Evolutionary conservation across 345 rosid species (phyloP).

Genomic region (Excoecaria agallocha): DNA sequence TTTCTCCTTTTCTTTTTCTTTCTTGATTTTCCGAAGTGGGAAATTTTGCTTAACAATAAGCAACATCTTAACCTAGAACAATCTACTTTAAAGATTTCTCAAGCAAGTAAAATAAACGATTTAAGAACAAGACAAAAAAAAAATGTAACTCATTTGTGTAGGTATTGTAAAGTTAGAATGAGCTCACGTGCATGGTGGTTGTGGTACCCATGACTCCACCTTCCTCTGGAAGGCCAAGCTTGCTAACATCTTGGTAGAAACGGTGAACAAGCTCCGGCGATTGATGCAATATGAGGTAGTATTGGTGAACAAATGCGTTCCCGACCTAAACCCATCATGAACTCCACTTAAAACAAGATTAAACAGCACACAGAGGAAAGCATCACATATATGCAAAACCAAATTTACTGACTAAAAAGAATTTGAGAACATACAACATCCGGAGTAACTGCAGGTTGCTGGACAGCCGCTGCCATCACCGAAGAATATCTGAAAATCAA

Average conservation of each 20-base stretch:
- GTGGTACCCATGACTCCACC: constrained; percentile 70
- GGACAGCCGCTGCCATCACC: constrained; percentile 17
- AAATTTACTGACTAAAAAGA: neutral
- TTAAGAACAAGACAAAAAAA: neutral
- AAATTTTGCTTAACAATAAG: neutral
- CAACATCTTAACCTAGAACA: neutral
- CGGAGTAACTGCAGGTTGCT: constrained; percentile 8
- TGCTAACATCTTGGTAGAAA: constrained; percentile 89
- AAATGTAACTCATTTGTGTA: neutral
- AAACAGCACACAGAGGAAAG: neutral
- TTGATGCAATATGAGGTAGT: constrained; percentile 81
- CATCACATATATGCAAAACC: neutral
- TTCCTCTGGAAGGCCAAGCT: constrained; percentile 84
- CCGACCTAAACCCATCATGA: constrained; percentile 54
- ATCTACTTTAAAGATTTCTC: neutral
- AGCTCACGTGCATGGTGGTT: constrained; percentile 77
- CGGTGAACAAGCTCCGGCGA: constrained; percentile 87
- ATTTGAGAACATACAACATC: constrained; percentile 23
- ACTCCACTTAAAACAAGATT: neutral
- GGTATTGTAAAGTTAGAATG: neutral
- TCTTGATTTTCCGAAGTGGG: neutral
- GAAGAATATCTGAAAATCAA: neutral
- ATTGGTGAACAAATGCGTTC: constrained; percentile 92
- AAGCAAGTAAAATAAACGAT: neutral
- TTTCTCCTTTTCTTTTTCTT: neutral